phyloP scores from a whole-genome alignment of 345 rosid species.

The Pistacia atlantica region DNA sequence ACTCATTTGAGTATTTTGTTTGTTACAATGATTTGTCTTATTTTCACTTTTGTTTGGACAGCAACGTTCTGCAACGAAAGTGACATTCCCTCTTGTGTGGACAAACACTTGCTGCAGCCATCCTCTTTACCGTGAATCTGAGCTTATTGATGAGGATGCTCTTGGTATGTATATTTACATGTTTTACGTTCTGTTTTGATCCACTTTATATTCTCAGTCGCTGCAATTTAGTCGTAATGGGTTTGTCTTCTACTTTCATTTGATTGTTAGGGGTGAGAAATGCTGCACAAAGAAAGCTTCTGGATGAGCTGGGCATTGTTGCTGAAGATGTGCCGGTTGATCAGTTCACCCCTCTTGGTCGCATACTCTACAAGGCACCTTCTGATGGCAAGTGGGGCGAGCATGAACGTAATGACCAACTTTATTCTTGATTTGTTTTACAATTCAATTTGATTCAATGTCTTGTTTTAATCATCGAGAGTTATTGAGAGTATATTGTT shows the following conservation, averaged over 20 bases:
- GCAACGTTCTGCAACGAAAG: slow-evolving; percentile 97
- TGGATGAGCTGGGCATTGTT: slow-evolving; percentile 93
- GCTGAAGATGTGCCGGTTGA: slow-evolving; percentile 92
- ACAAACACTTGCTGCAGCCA: slow-evolving; percentile 99
- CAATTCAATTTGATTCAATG: neutral
- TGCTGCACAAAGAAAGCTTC: slow-evolving; percentile 97
- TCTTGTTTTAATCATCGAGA: neutral
- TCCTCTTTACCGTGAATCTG: slow-evolving; percentile 87
- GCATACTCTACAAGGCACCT: slow-evolving; percentile 94
- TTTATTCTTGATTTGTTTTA: neutral
- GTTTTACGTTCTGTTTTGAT: neutral
- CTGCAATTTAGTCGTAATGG: neutral
- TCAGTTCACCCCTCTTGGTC: slow-evolving; percentile 72
- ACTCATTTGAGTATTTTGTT: neutral
- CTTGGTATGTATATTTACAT: slow-evolving; percentile 54
- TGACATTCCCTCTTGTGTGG: slow-evolving; percentile 97
- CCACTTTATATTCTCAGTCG: neutral
- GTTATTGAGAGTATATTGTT: neutral
- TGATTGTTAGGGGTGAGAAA: slow-evolving; percentile 75
- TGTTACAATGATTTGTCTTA: neutral
- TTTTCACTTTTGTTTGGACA: slow-evolving; percentile 29
- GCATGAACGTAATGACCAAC: slow-evolving; percentile 73
- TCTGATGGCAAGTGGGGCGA: slow-evolving; percentile 99
- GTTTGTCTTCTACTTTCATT: neutral
- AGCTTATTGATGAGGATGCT: slow-evolving; percentile 67